Evolutionary conservation across 1,284 basidiomycete species (phyloP).

Genomic region (Cryptococcus sp.): DNA sequence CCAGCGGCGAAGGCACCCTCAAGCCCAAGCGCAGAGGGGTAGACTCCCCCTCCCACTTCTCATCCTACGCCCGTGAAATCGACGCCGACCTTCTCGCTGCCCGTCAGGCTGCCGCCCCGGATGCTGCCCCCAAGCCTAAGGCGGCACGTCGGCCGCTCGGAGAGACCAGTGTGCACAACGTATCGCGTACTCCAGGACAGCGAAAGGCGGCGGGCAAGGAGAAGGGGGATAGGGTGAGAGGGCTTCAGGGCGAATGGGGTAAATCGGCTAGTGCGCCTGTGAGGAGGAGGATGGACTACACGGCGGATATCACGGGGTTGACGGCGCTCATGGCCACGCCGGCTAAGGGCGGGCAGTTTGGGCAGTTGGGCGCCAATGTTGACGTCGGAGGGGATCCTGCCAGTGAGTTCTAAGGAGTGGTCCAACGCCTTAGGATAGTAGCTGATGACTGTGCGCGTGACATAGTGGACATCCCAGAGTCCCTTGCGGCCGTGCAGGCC

Average conservation of each 20-base stretch:
- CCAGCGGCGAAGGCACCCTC: conserved; percentile 12
- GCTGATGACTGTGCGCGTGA: neutral
- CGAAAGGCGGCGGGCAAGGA: conserved; percentile 1
- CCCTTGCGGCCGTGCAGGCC: conserved; percentile 40
- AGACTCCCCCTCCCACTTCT: conserved; percentile 13
- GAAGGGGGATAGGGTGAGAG: conserved; percentile 7
- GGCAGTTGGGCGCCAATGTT: conserved; percentile 37
- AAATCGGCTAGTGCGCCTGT: conserved; percentile 24
- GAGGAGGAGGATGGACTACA: conserved; percentile 11
- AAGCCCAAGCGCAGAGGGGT: neutral
- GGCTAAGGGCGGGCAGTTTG: conserved; percentile 38
- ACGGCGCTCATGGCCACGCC: conserved; percentile 48
- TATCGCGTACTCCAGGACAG: conserved; percentile 5
- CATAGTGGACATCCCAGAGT: conserved; percentile 27
- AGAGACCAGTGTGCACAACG: conserved; percentile 33
- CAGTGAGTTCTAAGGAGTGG: conserved; percentile 17
- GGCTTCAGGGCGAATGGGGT: conserved; percentile 15
- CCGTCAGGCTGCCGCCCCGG: conserved; percentile 1
- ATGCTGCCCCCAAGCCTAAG: neutral
- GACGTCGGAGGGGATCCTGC: conserved; percentile 28
- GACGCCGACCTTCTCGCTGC: conserved; percentile 18
- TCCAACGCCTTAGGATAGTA: neutral
- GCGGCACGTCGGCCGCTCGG: conserved; percentile 21
- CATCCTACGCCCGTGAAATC: conserved; percentile 19
- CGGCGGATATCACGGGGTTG: conserved; percentile 45